Conservation (phyloP, 2,329 filamentous ascomycete genomes). For the Fusarium foetens region DNA sequence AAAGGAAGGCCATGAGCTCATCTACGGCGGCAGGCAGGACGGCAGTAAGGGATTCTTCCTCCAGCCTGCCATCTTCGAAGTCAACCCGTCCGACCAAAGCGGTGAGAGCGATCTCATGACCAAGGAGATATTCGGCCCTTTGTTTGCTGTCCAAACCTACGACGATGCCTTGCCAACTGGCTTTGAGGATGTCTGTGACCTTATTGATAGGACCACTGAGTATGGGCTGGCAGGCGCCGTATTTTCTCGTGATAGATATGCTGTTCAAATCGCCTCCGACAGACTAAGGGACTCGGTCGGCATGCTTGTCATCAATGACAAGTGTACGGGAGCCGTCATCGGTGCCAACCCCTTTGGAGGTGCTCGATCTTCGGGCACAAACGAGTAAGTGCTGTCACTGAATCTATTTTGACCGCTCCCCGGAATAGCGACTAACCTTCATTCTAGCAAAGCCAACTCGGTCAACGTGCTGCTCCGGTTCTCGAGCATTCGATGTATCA, state of each 20-base stretch:
- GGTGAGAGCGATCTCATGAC: slow-evolving; percentile 11
- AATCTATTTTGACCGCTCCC: neutral
- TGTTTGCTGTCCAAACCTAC: slow-evolving; percentile 12
- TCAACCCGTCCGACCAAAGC: neutral
- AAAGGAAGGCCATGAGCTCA: slow-evolving; percentile 3
- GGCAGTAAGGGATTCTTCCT: slow-evolving; percentile 9
- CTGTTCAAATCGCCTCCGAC: slow-evolving; percentile 4
- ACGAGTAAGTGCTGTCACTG: slow-evolving; percentile 1
- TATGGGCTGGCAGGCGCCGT: slow-evolving; percentile 14
- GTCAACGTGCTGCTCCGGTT: slow-evolving; percentile 14
- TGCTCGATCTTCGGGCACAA: slow-evolving; percentile 12
- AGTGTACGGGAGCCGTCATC: slow-evolving; percentile 19
- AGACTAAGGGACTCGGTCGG: slow-evolving; percentile 7
- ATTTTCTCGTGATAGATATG: slow-evolving; percentile 9
- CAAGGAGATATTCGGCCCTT: slow-evolving; percentile 8
- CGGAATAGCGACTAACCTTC: neutral
- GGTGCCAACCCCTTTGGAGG: slow-evolving; percentile 18
- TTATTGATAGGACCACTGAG: slow-evolving; percentile 13
- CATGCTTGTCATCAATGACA: slow-evolving; percentile 17
- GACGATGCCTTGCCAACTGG: neutral
- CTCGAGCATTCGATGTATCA: slow-evolving; percentile 16
- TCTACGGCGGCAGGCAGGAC: slow-evolving; percentile 3
- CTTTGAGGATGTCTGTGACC: slow-evolving; percentile 9
- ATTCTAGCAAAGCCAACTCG: slow-evolving; percentile 12
- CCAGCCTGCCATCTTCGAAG: slow-evolving; percentile 1